phyloP scores from a whole-genome alignment of 2,329 filamentous ascomycete genomes.

The Trichoderma sp. region DNA sequence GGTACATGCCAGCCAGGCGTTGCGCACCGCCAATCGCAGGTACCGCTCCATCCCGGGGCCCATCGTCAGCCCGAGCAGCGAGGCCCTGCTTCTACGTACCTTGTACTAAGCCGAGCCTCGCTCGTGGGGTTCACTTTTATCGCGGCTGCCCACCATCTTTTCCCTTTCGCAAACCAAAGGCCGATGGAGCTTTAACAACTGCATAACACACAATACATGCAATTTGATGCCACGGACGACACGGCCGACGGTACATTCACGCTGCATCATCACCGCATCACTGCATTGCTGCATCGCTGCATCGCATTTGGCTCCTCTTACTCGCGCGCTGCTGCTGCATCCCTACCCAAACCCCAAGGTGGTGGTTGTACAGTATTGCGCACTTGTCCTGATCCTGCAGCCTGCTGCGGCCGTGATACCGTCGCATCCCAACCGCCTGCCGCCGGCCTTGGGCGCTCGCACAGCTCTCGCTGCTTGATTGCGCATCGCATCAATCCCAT shows the following conservation, averaged over 20 bases:
- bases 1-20: neutral
- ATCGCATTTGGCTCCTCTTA: too few relatives aligned
- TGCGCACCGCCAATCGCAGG: neutral
- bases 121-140: constrained; percentile 9
- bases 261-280: too few relatives aligned
- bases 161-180: neutral
- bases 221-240: neutral
- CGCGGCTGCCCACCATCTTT: constrained; percentile 10
- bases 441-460: neutral
- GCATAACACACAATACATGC: too few relatives aligned
- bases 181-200: neutral
- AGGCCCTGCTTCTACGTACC: neutral
- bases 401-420: neutral
- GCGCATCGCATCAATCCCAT: neutral
- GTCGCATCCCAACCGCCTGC: neutral
- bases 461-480: neutral
- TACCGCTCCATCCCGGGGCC: neutral
- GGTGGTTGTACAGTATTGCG: too few relatives aligned
- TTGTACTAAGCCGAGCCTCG: constrained; percentile 12
- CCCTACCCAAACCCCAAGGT: too few relatives aligned
- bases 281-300: neutral
- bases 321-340: neutral
- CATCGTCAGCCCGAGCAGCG: neutral
- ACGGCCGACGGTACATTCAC: neutral
- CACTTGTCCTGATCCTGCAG: neutral